Base-by-base conservation (phyloP, 225 moss, liverwort and hornwort genomes). In the Marchantia polymorpha region DNA sequence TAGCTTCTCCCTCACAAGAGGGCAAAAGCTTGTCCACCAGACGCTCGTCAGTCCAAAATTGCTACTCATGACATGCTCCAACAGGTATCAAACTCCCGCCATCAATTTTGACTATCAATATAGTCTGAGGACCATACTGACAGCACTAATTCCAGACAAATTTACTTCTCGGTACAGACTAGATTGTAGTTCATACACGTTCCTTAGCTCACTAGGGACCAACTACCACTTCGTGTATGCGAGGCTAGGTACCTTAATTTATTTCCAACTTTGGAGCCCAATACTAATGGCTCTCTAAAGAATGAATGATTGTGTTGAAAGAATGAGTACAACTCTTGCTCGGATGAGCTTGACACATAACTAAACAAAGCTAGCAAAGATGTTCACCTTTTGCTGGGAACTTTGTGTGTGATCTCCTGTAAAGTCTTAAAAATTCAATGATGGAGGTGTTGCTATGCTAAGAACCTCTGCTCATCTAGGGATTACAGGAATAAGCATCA, bases 211-310 rank as follows among this genome's bases (percentile, higher is more conserved):
- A 9, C 52, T 52, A 51, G 9, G 25, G 14, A 52, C 23, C 72
- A 72, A 72, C 19, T 20, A 72, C 51, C 72, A 25, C 39, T 6
- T 51, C 23, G 8, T 19, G 72, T n/a, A 48, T 52, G 48, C 52
- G 72, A 52, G 76, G 48, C 60, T 46, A 20, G 59, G 59, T 76
- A 61, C 76, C 58, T 63, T 76, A 61, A 10, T 76, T 63, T 63
- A 78, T 78, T 66, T 58, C 48, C 50, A 29, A 66, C 77, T 77
- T 78, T 16, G 66, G 78, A 78, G 78, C 65, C n/a, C 78, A 78
- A 65, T 12, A 22, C 65, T 67, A 51, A 10, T 66, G 48, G 78
- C 78, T 26, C 78, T 67, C 78, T 52, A 76, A 67, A 50, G 67
- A 78, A 78, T 78, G 78, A 78, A 78, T 78, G 51, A 52, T 67